Base-by-base conservation (phyloP, 192 early-diverging fungal species). In the Nowakowskiella sp. region DNA sequence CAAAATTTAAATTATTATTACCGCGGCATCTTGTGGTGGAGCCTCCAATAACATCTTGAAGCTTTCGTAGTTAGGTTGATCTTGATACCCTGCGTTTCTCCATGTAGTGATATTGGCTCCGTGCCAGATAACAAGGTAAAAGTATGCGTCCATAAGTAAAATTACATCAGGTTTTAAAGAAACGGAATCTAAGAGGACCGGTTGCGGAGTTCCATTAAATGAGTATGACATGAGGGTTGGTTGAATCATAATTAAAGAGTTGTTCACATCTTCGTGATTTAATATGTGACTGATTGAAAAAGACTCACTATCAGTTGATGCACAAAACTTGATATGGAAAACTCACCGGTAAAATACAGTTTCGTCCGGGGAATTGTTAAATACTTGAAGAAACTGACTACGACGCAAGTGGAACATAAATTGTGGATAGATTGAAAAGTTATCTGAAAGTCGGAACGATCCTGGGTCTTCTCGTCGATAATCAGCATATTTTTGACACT, bases 401-500 rank as follows among this genome's bases (percentile, higher is more conserved):
- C 96, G 77, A 34, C 96, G 81, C 56, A 99, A 70, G 51, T 99
- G 92, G 83, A 96, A 99, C 96, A 99, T 99, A 54, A 99, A 99
- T 67, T 97, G 94, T 44, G 96, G 96, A 68, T 99, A 99, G 58
- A 97, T 93, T 0, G 92, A 91, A 61, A 99, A 99, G 70, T 90
- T 94, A 45, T 88, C 84, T 0, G 81, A 67, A 46, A 99, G 76
- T 6, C 86, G 81, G 81, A 99, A 99, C 34, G 85, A 86, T 9
- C 78, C 72, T 21, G 91, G 89, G 48, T 99, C 96, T 44, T 97
- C 96, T 58, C 96, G 92, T 7, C 89, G 74, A 76, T 88, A 99
- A 47, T 93, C 89, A 13, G 89, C 96, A 68, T 96, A 96, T 58
- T 88, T 85, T 67, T 96, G 93, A 73, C 96, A 99, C 66, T 78